Evolutionary conservation across 495 filamentous ascomycete species (phyloP), one percentile per base, ranked within the genome.

Genomic region (Hypoxylon crocopeplum): DNA sequence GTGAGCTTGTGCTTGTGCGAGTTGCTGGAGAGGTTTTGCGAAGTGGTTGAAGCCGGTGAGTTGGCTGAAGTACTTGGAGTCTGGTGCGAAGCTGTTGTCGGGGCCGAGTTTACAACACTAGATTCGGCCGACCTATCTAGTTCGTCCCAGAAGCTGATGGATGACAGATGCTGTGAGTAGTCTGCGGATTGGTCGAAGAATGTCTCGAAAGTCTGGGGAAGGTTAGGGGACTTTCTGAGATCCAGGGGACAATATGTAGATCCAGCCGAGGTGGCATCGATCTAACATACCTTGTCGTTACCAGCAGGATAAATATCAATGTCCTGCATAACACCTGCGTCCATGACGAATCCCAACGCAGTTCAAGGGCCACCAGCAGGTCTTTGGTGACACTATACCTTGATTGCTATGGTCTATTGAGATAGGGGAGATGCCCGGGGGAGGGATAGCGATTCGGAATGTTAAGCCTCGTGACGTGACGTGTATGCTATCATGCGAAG

Each of bases 281-380:
- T 48, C 37, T 47, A 45, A 48, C 58, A 50, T 64, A 66, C 55
- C 65, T 59, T 55, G 53, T 61, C 63, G 62, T 61, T 67, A 62
- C 66, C 60, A 49, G 68, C 57, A 50, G 68, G 66, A 60, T 68
- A 68, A 62, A 64, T 65, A 65, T 70, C 68, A 45, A 68, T 70
- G 65, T 70, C 68, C 61, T 70, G 68, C 65, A 70, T 70, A 62
- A 63, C 64, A 70, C 68, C 58, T 70, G 68, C 55, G 66, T 70
- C 68, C 68, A 70, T 70, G 68, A 70, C 68, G 68, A 68, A 61
- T 60, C 58, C 59, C 65, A 60, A 59, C 40, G 45, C 40, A 70
- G 52, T 56, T 64, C 36, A 46, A 61, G 48, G 58, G 65, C 32
- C 51, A 62, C 57, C 54, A 56, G 59, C 41, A 62, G 53, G 22